Evolutionary conservation across 371 early-diverging fungal genomes (phyloP), one percentile per base, ranked within the genome.

Genomic region (Actinomucor elegans): DNA sequence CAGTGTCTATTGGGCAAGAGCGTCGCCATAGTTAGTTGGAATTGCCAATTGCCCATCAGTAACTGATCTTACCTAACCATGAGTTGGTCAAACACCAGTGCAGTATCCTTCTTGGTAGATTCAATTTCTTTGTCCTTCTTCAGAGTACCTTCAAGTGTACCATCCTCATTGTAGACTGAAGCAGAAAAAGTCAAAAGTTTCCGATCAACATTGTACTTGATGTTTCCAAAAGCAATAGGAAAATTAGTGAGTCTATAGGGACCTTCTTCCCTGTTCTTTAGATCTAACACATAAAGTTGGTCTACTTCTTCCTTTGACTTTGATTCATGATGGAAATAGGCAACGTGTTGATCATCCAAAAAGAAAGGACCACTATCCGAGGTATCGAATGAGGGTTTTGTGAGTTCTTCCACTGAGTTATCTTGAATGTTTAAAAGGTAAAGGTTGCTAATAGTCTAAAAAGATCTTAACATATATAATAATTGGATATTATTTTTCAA

Each of bases 41-140:
- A n/a, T n/a, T n/a, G n/a, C n/a, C n/a, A n/a, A n/a, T n/a, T n/a
- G n/a, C n/a, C n/a, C n/a, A n/a, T n/a, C n/a, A n/a, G n/a, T n/a
- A n/a, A n/a, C n/a, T n/a, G n/a, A n/a, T n/a, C n/a, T n/a, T n/a
- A n/a, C n/a, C n/a, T 73, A 35, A 89, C 83, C 77, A 85, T 85
- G 27, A 89, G 66, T 9, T 78, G 52, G 42, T 87, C 86, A 66
- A 67, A 85, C 9, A 75, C 82, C 20, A 79, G 27, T 11, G 71
- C 83, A 0, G 77, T 73, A 45, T 84, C 84, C 42, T 61, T 75
- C 57, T 78, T 77, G 29, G 46, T 61, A n/a, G 37, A 45, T 56
- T 68, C 64, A n/a, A 61, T 50, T 20, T 80, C 52, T 15, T 70
- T 64, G 29, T 79, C 79, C 42, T 61, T 63, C 15, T 72, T 49